Evolutionary conservation across 2,329 filamentous ascomycete species (phyloP), one percentile per base, ranked within the genome.

Genomic region (Sclerotinia borealis): DNA sequence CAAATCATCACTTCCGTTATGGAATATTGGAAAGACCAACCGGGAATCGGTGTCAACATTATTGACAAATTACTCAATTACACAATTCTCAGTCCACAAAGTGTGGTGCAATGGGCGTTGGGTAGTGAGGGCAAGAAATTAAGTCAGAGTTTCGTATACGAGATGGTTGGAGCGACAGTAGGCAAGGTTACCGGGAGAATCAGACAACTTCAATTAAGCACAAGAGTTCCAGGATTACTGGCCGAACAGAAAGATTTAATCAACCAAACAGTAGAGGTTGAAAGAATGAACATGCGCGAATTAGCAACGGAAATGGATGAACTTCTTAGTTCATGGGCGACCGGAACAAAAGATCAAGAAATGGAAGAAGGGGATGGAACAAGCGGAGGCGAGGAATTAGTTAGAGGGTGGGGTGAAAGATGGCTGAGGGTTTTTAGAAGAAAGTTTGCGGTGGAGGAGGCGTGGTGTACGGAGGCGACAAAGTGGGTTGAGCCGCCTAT

Each of bases 31-130:
- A 84, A 85, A 52, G 88, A 93, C 37, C 93, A 99, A 72, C 92
- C 93, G 0, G 95, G 95, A 65, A 88, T 96, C 49, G 95, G 92
- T 3, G 85, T 98, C 69, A 91, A 90, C 70, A 96, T 99, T 71
- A 84, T 98, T 64, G 93, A 98, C 80, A 98, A 98, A 77, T 84
- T 99, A 6, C 87, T 99, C 70, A 99, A 98, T 78, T 99, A 97
- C 79, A 93, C 91, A 17, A 96, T 99, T 70, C 82, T 99, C 41
- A 92, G 89, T 10, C 95, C 95, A 0, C 80, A 87, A 63, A 88
- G 88, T 19, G 92, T 99, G 34, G 84, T 97, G 54, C 88, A 96
- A 72, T 99, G 95, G 95, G 91, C 91, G 0, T 81, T 99, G 15
- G 81, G 76, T 22, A 77, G 91, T 66, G 80, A 84, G 25, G 84